Evolutionary conservation across 768 basidiomycete genomes (phyloP).

Genomic region (Tephrocybe sp.): DNA sequence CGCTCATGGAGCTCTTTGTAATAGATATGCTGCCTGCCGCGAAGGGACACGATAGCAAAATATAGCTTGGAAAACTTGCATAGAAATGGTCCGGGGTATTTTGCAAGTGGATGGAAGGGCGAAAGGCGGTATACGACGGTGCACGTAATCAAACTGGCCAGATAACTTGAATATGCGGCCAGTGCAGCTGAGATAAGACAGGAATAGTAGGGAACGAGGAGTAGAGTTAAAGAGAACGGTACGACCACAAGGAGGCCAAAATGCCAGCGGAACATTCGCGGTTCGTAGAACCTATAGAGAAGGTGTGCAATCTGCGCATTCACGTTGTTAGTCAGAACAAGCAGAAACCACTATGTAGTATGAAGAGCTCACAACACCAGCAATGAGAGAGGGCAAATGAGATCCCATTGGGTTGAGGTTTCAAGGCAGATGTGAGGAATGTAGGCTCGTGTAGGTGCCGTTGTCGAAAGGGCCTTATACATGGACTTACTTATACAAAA

Average conservation of each 20-base stretch:
- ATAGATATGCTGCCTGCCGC: constrained; percentile 43
- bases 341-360: background rate
- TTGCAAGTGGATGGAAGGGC: constrained; percentile 47
- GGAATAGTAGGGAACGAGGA: constrained; percentile 2
- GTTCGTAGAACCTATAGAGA: constrained; percentile 10
- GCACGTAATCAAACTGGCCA: constrained; percentile 1
- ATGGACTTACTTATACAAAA: too few species aligned
- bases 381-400: background rate
- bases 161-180: constrained; percentile 9
- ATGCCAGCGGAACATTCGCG: constrained; percentile 12
- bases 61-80: constrained; percentile 40
- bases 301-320: constrained; percentile 8
- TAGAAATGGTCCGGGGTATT: constrained; percentile 46
- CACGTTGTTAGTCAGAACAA: background rate
- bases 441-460: too few species aligned
- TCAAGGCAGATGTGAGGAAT: too few species aligned
- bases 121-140: constrained; percentile 39
- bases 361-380: background rate
- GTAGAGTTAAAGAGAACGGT: constrained; percentile 5
- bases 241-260: constrained; percentile 8
- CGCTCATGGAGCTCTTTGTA: constrained; percentile 43
- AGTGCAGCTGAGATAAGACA: constrained; percentile 3
- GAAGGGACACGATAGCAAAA: constrained; percentile 26
- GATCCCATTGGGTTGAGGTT: background rate
- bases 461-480: too few species aligned